A percentile compares a stretch with the other conserved stretches of the same genome.
phyloP scores from a whole-genome alignment of 2,329 filamentous ascomycete species.

The Cordyceps fumosorosea region DNA sequence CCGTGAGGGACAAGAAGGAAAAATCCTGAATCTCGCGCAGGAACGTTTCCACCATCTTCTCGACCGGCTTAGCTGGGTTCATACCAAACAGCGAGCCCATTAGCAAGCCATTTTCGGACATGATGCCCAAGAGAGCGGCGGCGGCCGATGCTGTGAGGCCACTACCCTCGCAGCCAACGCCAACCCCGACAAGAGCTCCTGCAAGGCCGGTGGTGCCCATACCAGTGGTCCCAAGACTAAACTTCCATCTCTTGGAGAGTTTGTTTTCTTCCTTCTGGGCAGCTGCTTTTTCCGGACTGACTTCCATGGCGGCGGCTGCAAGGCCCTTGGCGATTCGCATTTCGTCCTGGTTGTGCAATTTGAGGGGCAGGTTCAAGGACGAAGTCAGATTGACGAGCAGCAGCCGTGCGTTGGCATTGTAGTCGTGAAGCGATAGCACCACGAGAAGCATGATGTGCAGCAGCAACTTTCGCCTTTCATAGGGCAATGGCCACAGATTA shows the following conservation, averaged over 20 bases:
- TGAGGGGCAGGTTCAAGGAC: slow-evolving; percentile 61
- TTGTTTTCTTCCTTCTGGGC: slow-evolving; percentile 53
- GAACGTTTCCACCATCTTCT: slow-evolving; percentile 84
- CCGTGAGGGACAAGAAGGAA: slow-evolving; percentile 69
- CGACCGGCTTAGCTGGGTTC: slow-evolving; percentile 77
- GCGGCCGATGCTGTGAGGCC: slow-evolving; percentile 69
- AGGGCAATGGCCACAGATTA: slow-evolving; percentile 50
- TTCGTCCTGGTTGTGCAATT: slow-evolving; percentile 63
- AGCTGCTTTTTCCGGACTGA: slow-evolving; percentile 23
- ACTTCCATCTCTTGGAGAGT: slow-evolving; percentile 63
- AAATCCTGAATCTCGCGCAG: slow-evolving; percentile 83
- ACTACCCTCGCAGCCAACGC: slow-evolving; percentile 71
- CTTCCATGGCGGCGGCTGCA: slow-evolving; percentile 60
- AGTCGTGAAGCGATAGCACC: slow-evolving; percentile 69
- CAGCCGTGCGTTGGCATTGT: slow-evolving; percentile 65
- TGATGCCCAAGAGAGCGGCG: slow-evolving; percentile 69
- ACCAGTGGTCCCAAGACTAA: slow-evolving; percentile 44
- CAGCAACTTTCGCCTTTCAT: slow-evolving; percentile 59
- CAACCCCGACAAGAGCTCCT: slow-evolving; percentile 68
- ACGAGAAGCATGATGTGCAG: slow-evolving; percentile 67
- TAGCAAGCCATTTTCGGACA: slow-evolving; percentile 72
- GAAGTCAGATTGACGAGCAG: slow-evolving; percentile 64
- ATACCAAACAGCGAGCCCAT: slow-evolving; percentile 86
- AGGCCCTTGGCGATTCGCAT: slow-evolving; percentile 67
- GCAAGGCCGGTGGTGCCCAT: slow-evolving; percentile 66